phyloP scores from a whole-genome alignment of 1,284 basidiomycete genomes.

The Chiua sp. region DNA sequence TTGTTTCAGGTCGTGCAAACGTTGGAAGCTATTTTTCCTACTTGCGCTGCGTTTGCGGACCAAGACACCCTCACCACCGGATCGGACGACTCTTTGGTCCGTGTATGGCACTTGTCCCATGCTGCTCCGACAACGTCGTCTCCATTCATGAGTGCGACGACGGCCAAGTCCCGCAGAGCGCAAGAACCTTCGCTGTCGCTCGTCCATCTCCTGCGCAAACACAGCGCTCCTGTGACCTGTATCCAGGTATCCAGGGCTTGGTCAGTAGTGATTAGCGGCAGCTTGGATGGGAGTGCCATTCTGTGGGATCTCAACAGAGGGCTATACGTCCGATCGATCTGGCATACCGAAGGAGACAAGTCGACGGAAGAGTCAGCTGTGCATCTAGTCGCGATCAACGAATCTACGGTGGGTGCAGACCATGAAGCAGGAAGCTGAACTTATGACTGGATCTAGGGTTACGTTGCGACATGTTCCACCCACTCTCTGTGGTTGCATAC shows the following conservation, averaged over 20 bases:
- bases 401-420: constrained; percentile 70
- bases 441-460: constrained; percentile 56
- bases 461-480: constrained; percentile 81
- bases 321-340: constrained; percentile 76
- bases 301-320: constrained; percentile 93
- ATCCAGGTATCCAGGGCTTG: constrained; percentile 81
- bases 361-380: constrained; percentile 54
- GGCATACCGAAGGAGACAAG: constrained; percentile 56
- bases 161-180: constrained; percentile 24
- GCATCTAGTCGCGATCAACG: constrained; percentile 79
- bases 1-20: constrained; percentile 68
- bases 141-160: constrained; percentile 28
- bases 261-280: constrained; percentile 87
- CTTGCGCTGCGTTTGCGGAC: constrained; percentile 81
- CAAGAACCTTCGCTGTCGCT: constrained; percentile 38
- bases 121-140: constrained; percentile 28
- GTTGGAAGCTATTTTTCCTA: constrained; percentile 74
- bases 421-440: not conserved
- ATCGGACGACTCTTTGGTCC: constrained; percentile 75
- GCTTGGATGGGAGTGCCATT: constrained; percentile 83
- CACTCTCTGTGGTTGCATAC: constrained; percentile 77
- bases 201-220: no score
- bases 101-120: constrained; percentile 73
- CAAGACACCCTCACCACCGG: constrained; percentile 76
- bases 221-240: constrained; percentile 58